A percentile compares a stretch with the other conserved stretches of the same genome.
phyloP scores from a whole-genome alignment of 148 eudicot species.

The Salicornia ramosissima region DNA sequence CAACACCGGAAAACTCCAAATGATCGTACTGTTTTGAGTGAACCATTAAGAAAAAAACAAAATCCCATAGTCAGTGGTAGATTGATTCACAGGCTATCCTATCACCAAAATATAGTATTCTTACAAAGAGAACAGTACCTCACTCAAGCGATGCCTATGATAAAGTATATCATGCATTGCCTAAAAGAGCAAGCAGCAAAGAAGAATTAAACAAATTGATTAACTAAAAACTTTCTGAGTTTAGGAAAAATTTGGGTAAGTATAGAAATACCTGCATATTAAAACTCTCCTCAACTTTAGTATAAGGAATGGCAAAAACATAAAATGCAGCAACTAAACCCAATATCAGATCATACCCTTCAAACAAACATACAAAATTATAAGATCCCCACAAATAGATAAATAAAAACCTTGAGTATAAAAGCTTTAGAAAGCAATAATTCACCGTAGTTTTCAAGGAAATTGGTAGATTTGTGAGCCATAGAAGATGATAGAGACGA shows the following conservation, averaged over 20 bases:
- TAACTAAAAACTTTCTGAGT: conserved; percentile 4
- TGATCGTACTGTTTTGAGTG: conserved; percentile 72
- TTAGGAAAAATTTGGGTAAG: background rate
- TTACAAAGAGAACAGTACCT: conserved; percentile 39
- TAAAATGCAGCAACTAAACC: conserved; percentile 84
- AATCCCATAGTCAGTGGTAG: background rate
- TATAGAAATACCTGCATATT: conserved; percentile 69
- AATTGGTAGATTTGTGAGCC: conserved; percentile 36
- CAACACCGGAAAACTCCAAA: conserved; percentile 98
- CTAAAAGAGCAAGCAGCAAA: conserved; percentile 29
- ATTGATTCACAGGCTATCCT: background rate
- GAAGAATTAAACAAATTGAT: conserved; percentile 9
- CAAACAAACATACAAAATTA: background rate
- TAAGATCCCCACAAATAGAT: background rate
- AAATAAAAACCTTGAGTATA: too few species aligned
- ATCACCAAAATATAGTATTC: background rate
- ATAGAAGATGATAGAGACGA: conserved; percentile 28
- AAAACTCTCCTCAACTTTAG: conserved; percentile 99
- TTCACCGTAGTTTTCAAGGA: conserved; percentile 40
- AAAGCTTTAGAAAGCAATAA: too few species aligned
- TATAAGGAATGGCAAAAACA: conserved; percentile 73
- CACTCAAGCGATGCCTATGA: conserved; percentile 63
- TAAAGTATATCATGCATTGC: conserved; percentile 96
- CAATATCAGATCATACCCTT: conserved; percentile 84
- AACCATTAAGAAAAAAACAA: conserved; percentile 8